A percentile compares a stretch with the other conserved stretches of the same genome.
Evolutionary conservation across 2,329 filamentous ascomycete species (phyloP).

Genomic region (Arthroderma sp.): DNA sequence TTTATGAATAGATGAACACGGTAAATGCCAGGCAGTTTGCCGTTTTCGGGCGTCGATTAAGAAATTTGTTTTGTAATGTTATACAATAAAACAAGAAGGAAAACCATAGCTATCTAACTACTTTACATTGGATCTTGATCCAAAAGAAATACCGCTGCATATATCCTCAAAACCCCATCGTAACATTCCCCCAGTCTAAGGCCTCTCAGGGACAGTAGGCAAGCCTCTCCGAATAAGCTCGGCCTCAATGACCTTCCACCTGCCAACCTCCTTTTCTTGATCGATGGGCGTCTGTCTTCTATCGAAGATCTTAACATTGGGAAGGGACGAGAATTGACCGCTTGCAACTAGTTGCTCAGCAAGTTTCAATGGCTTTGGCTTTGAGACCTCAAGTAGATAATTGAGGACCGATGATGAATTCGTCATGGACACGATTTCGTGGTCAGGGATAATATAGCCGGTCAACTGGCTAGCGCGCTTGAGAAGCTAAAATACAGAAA

Average conservation of each 20-base stretch:
- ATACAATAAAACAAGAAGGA: too few species aligned
- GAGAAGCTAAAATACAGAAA: conserved; percentile 21
- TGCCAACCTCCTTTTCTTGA: conserved; percentile 56
- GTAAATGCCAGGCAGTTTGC: too few species aligned
- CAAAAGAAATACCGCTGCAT: too few species aligned
- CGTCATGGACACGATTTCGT: conserved; percentile 44
- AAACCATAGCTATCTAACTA: too few species aligned
- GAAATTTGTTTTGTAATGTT: too few species aligned
- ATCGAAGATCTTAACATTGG: conserved; percentile 57
- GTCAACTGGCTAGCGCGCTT: conserved; percentile 73
- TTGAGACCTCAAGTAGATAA: conserved; percentile 28
- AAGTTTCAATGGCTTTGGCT: conserved; percentile 41
- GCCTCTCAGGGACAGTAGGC: conserved; percentile 21
- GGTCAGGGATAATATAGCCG: conserved; percentile 62
- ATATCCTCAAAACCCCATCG: too few species aligned
- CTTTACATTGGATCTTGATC: too few species aligned
- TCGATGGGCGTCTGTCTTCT: conserved; percentile 57
- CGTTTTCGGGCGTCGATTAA: too few species aligned
- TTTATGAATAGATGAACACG: too few species aligned
- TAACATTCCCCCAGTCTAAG: too few species aligned
- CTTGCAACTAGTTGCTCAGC: conserved; percentile 42
- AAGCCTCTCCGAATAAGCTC: conserved; percentile 52
- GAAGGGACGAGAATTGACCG: conserved; percentile 38
- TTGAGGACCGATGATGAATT: conserved; percentile 44
- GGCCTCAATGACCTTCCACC: conserved; percentile 67